Base-by-base conservation (phyloP, 1,139 yeast genomes). In the Ogataea hybrid region DNA sequence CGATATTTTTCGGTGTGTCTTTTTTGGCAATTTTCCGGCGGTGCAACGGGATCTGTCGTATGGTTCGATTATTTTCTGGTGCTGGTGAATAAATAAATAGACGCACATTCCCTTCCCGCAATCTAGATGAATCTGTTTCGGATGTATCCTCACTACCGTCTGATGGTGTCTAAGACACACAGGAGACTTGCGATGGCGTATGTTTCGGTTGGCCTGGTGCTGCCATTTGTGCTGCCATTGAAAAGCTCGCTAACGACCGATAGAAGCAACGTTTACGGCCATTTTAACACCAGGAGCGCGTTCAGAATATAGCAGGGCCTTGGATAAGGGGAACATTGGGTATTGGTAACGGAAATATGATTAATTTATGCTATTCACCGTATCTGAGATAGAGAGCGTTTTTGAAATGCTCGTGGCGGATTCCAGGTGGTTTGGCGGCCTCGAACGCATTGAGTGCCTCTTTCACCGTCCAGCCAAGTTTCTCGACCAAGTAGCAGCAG, bases 361-460 rank as follows among this genome's bases (percentile, higher is more conserved):
- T 27, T 12, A 28, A 14, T 4, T 12, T 14, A 12, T 32, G 25
- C 36, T 39, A 51, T 31, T 51, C 51, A 11, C 77, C 79, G 54
- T 84, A 84, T 40, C 89, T 64, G 25, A 84, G 79, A 57, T 82
- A 79, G 40, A 84, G 67, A 35, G 84, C 89, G 62, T 84, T 90
- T 16, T 82, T 72, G 56, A 84, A 84, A 61, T 84, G 94, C 9
- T 80, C 84, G 58, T 84, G 94, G 57, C 81, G 81, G 40, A 84
- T 82, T 0, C 94, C 94, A 0, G 92, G 90, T 2, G 72, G 65
- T 51, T 84, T 75, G 4, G 87, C 81, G 0, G 43, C 50, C 38
- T 68, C 70, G 57, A 81, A 84, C 0, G 81, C 82, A 11, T 69
- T 75, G 5, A 84, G 70, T 0, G 92, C 87, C 37, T 81, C 84